Evolutionary conservation across 768 basidiomycete genomes (phyloP).

Genomic region (Agrocybe chaxingu): DNA sequence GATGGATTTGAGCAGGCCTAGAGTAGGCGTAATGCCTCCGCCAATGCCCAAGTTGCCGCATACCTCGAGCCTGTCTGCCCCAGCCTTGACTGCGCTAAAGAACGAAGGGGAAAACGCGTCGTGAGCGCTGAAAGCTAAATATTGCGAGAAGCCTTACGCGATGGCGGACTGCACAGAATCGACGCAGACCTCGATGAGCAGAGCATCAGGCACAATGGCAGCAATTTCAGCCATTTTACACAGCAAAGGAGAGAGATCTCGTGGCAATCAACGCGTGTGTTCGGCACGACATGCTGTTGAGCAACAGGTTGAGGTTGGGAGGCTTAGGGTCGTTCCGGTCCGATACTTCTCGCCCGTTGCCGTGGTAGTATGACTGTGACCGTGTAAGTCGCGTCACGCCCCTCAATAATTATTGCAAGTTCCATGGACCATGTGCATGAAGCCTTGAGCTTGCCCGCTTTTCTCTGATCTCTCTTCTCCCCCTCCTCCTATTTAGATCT

Average conservation of each 20-base stretch:
- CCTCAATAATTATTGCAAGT: no score
- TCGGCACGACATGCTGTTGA: background rate
- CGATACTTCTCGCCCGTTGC: no score
- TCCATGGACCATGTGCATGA: no score
- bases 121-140: background rate
- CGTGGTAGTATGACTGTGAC: no score
- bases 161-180: constrained; percentile 26
- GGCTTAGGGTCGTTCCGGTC: no score
- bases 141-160: constrained; percentile 13
- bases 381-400: no score
- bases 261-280: background rate
- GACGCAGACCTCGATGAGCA: constrained; percentile 24
- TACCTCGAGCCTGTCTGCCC: constrained; percentile 75
- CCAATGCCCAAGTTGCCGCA: constrained; percentile 69
- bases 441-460: no score
- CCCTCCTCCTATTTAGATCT: no score
- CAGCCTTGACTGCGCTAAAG: constrained; percentile 62
- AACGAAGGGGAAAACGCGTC: background rate
- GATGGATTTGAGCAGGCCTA: constrained; percentile 68
- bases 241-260: background rate
- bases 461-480: no score
- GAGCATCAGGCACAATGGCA: constrained; percentile 7
- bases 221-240: background rate
- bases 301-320: no score
- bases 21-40: constrained; percentile 79